phyloP scores from a whole-genome alignment of 2,329 filamentous ascomycete species.

The Fusarium humuli region DNA sequence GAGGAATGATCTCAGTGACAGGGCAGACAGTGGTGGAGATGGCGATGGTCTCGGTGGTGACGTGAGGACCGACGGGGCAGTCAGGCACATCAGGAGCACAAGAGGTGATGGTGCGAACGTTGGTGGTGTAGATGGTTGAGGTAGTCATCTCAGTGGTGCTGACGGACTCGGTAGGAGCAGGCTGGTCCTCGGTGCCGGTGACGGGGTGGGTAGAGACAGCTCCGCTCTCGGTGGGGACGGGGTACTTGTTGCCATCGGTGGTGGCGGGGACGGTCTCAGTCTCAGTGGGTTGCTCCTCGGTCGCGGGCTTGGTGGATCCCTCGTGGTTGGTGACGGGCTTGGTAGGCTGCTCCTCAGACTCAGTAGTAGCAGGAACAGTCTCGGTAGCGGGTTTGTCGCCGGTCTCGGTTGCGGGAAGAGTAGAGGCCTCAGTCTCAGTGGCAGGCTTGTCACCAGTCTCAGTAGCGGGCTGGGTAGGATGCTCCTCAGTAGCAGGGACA shows the following conservation, averaged over 20 bases:
- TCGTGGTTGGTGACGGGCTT: slow-evolving; percentile 13
- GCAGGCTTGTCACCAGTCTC: slow-evolving; percentile 1
- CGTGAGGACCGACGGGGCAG: slow-evolving; percentile 18
- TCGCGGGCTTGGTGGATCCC: slow-evolving; percentile 6
- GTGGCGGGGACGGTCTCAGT: not conserved
- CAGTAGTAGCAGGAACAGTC: not conserved
- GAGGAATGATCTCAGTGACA: not conserved
- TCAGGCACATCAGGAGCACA: slow-evolving; percentile 20
- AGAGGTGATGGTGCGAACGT: slow-evolving; percentile 24
- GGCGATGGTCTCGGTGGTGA: slow-evolving; percentile 27
- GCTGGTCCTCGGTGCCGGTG: slow-evolving; percentile 4
- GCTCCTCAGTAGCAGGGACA: not conserved
- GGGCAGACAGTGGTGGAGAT: slow-evolving; percentile 27
- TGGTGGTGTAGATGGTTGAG: slow-evolving; percentile 31
- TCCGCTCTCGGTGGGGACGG: slow-evolving; percentile 4
- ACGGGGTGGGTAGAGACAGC: not conserved
- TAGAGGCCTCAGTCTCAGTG: slow-evolving; percentile 8
- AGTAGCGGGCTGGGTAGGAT: slow-evolving; percentile 4
- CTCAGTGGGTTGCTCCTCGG: slow-evolving; percentile 6
- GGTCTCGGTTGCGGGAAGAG: not conserved
- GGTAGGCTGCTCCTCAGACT: slow-evolving; percentile 3
- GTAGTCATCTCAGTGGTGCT: slow-evolving; percentile 23
- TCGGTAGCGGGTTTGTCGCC: slow-evolving; percentile 4
- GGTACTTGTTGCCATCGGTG: not conserved
- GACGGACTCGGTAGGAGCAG: slow-evolving; percentile 13